Evolutionary conservation across 345 rosid species (phyloP).

Genomic region (Arabis hirsuta): DNA sequence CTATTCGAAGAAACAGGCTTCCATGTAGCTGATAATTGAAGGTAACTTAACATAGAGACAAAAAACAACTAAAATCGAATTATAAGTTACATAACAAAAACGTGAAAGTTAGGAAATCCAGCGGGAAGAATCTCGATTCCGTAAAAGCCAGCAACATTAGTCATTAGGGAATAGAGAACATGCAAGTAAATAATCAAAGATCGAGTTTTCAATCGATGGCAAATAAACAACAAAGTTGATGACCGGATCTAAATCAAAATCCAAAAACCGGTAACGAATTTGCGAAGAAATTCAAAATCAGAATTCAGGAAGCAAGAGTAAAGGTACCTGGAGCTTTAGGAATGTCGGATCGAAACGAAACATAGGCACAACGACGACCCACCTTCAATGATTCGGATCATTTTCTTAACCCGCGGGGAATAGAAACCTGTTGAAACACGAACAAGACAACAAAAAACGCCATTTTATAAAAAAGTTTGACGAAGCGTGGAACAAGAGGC

Average conservation of each 20-base stretch:
- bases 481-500: slow-evolving; percentile 25
- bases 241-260: slow-evolving; percentile 26
- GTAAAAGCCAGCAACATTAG: neutral
- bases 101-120: slow-evolving; percentile 2
- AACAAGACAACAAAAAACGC: neutral
- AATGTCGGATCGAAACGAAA: slow-evolving; percentile 46
- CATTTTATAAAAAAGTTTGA: slow-evolving; percentile 15
- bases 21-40: too few species aligned
- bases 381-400: slow-evolving; percentile 26
- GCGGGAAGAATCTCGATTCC: slow-evolving; percentile 28
- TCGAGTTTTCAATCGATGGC: neutral
- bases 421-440: neutral
- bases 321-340: slow-evolving; percentile 40
- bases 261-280: slow-evolving; percentile 5
- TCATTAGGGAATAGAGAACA: neutral
- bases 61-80: neutral
- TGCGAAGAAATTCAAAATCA: slow-evolving; percentile 33
- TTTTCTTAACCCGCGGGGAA: slow-evolving; percentile 31
- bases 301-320: slow-evolving; percentile 6
- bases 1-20: too few species aligned
- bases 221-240: slow-evolving; percentile 2
- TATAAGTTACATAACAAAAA: neutral
- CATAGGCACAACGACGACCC: slow-evolving; percentile 25
- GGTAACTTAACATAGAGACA: neutral
- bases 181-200: neutral